Base-by-base conservation (phyloP, 257 asterid genomes). In the Paulownia fortunei region DNA sequence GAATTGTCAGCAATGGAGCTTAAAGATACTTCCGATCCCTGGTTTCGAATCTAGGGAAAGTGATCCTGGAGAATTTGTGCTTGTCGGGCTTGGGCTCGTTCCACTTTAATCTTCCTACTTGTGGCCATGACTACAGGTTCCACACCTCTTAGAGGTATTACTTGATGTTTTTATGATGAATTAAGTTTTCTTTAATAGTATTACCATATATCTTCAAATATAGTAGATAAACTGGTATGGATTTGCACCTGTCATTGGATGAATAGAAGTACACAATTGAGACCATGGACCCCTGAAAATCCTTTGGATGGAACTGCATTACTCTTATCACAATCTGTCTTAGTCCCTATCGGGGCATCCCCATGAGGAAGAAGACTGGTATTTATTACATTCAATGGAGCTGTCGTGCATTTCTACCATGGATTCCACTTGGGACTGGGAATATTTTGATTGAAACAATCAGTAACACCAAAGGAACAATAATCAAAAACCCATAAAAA, bases 391-490 rank as follows among this genome's bases (percentile, higher is more conserved):
- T 27, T 36, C 12, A 67, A 46, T 54, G 64, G 62, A 46, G 73
- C 79, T 74, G 76, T 81, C 76, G 58, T 74, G 81, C 80, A 76
- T 70, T 69, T 84, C 63, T 63, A 47, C 60, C 67, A 71, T 55
- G 34, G 34, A 61, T 70, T 69, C 83, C 80, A 80, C 76, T 68
- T 41, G 0, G 44, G 41, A 41, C 15, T 47, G 41, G 41, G 84
- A 84, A 82, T 66, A 81, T 52, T 56, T 74, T 78, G 55, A 63
- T 76, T 26, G n/a, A 61, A 39, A 47, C 37, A 49, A 76, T 26
- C 18, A 37, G 21, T 27, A 47, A 19, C 46, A 61, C 69, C 56
- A 76, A 64, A 54, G 47, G 32, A 77, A 21, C 44, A 61, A 58
- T 12, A 15, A 59, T 15, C 37, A 52, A 12, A n/a, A 51, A 2